Base-by-base conservation (phyloP, 306 rosid species). In the Prunus campanulata region DNA sequence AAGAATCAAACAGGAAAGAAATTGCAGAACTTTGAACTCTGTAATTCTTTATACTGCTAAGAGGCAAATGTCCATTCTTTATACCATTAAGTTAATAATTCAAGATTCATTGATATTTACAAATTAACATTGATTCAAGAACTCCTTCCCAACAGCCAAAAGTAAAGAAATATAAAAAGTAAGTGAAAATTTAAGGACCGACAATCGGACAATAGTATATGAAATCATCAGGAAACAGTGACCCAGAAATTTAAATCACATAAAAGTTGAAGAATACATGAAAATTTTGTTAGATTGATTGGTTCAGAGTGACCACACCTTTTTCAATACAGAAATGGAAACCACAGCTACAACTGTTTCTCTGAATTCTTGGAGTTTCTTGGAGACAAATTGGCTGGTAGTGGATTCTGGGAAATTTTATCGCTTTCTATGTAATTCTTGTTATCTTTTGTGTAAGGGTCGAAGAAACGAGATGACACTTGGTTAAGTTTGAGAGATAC, bases 401-500 rank as follows among this genome's bases (percentile, higher is more conserved):
- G 44, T 7, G 44, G 44, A 39, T 61, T 67, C 30, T 32, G 56
- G 54, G 49, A 18, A 66, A 9, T 49, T 57, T 18, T 9, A 16
- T 2, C 16, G 55, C 56, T 11, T 42, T 5, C 44, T 16, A 24
- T 6, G 44, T 35, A 56, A 54, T 64, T 46, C 63, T 67, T 66
- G 74, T 29, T 51, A 18, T 5, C 39, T 15, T 29, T 29, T 18
- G 29, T 0, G 46, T 39, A 11, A 6, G 74, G 74, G 12, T n/a
- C 44, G 39, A 50, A 19, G 64, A 11, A 12, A 22, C 39, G 9
- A 20, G 59, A n/a, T 6, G 62, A 44, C 81, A 83, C 81, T 11
- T 50, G 68, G 76, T 16, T 3, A 12, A 48, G 63, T 48, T 25
- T 39, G 60, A 67, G 47, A 74, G 8, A 51, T 49, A 57, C 44